Base-by-base conservation (phyloP, 202 grass and related monocot species). In the Musa balbisiana region DNA sequence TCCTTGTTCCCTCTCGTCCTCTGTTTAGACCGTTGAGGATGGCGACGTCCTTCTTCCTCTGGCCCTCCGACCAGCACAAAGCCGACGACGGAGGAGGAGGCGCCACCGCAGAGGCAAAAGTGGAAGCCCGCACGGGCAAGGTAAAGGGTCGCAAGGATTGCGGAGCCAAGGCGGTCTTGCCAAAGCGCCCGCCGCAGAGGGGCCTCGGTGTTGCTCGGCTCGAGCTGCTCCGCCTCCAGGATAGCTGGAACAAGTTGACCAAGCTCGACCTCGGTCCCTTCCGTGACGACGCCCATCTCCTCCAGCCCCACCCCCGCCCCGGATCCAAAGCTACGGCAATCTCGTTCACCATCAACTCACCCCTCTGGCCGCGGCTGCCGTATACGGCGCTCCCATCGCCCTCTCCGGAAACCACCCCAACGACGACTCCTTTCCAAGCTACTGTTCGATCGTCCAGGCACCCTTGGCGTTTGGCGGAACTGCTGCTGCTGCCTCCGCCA, bases 191-290 rank as follows among this genome's bases (percentile, higher is more conserved):
- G 6, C 78, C 78, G 3, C 78, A 80, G 78, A 69, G 78, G 0
- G 78, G 78, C 2, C 78, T 80, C 12, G 78, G 78, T 14, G 69
- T 80, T 1, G 69, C 69, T 9, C 78, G 73, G 56, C 78, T 80
- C 49, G 78, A 80, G 69, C 78, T 56, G 55, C 69, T 80, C 78
- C 78, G 69, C 8, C 55, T 73, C 78, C 78, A 80, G 78, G 78
- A 80, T 53, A 27, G 66, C 14, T 23, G 23, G 24, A 70, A 79
- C 64, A 79, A 69, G 77, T 49, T 22, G 3, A 55, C 76, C 9
- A 65, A 62, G 19, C 17, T 55, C 12, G 69, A 73, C 33, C 0
- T 6, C 4, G 33, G 33, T 13, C 13, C 55, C 23, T 9, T n/a
- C 11, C 9, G 33, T 16, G 56, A 15, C 15, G 56, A 64, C 11